A percentile compares a stretch with the other conserved stretches of the same genome.
These are phyloP conservation scores for Pichia cabralensis DNA, from an alignment of 805 yeast genomes.

Conservation along the genomic window DNA sequence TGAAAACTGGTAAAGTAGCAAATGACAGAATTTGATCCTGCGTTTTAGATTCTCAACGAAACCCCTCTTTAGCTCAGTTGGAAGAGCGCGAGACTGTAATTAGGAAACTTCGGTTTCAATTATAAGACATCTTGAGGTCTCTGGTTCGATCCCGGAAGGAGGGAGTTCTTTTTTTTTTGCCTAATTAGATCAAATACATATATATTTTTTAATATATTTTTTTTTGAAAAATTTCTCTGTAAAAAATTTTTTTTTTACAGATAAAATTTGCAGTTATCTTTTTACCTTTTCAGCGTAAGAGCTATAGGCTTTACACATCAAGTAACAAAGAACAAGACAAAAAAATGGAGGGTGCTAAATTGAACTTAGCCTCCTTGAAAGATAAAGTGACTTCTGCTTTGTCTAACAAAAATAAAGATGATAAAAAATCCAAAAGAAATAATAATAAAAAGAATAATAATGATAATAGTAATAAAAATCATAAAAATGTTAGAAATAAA, in stretches of 20 bases:
- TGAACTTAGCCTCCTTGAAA: slow-evolving; percentile 48
- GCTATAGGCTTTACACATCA: too few species aligned
- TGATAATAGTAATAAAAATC: slow-evolving; percentile 2
- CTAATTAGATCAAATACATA: background rate
- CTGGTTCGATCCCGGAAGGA: slow-evolving; percentile 15
- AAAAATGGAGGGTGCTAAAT: slow-evolving; percentile 35
- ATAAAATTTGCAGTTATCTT: too few species aligned
- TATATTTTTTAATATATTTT: background rate
- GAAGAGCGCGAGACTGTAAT: slow-evolving; percentile 18
- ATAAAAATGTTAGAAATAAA: background rate
- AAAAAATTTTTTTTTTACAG: background rate
- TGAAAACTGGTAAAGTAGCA: too few species aligned
- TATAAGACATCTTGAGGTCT: slow-evolving; percentile 14
- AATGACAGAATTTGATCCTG: too few species aligned
- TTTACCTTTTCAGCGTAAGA: background rate
- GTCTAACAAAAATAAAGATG: slow-evolving; percentile 19
- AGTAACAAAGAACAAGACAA: too few species aligned
- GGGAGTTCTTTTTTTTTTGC: slow-evolving; percentile 5
- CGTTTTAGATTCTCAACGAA: too few species aligned
- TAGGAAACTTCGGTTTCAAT: background rate
- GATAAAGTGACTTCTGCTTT: slow-evolving; percentile 54
- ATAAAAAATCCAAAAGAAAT: slow-evolving; percentile 14
- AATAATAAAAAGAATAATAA: slow-evolving; percentile 14
- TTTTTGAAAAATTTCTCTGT: background rate
- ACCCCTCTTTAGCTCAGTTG: slow-evolving; percentile 18